Base-by-base conservation (phyloP, 768 basidiomycete genomes). In the Myochromella boudieri region DNA sequence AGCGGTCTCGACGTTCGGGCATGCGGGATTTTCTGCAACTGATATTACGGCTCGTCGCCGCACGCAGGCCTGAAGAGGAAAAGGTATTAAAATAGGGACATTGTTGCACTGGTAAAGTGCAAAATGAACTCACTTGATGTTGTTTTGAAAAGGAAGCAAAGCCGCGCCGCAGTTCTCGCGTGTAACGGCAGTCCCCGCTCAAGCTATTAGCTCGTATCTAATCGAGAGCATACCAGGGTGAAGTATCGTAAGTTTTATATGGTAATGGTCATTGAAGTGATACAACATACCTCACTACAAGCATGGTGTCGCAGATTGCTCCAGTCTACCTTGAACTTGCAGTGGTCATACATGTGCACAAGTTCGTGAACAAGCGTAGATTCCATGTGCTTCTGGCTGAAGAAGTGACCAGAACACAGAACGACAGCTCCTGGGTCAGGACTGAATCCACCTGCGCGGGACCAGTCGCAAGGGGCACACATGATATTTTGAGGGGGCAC, bases 181-280 rank as follows among this genome's bases (percentile, higher is more conserved):
- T 77, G 72, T 81, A 95, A 42, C 82, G 77, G 67, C 97, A 99
- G 66, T 98, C 95, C 6, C 95, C 95, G 53, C 91, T 91, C 40
- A 98, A 66, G 63, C 83, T 95, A 52, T 93, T 95, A 0, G 97
- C 95, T 34, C 97, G 85, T 62, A 99, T 97, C 95, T 98, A 61
- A 36, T 32, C 7, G 4, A 40, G 22, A 15, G 32, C 11, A 27
- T 28, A 34, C 12, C 18, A 5, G 22, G 20, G 24, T 14, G 6
- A 9, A 17, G 12, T 7, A 22, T 24, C 18, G 4, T 4, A 37
- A 32, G 25, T 27, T 28, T 6, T 25, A 6, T 22, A 21, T 14
- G 15, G 15, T 24, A 18, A 25, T n/a, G 28, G 18, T 5, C 17
- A 25, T 4, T 6, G 28, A 22, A n/a, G 14, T 14, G 11, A 20